These are phyloP conservation scores for Iberis amara DNA, from an alignment of 441 rosid species.

Conservation along the genomic window DNA sequence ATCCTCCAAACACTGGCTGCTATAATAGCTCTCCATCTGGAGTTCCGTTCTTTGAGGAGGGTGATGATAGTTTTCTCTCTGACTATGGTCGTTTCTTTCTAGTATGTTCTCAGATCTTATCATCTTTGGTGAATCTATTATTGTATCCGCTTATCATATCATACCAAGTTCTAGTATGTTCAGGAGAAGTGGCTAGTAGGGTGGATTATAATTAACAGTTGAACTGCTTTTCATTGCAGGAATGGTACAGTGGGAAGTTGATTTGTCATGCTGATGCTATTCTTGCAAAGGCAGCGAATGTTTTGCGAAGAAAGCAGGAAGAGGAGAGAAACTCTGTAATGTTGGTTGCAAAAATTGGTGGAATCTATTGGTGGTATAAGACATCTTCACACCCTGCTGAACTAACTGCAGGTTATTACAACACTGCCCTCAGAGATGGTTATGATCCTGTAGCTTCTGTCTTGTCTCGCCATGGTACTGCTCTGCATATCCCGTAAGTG, in stretches of 20 bases:
- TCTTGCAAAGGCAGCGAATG: slow-evolving; percentile 45
- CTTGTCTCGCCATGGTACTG: slow-evolving; percentile 63
- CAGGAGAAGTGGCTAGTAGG: slow-evolving; percentile 13
- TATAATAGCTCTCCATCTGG: slow-evolving; percentile 53
- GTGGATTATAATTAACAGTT: slow-evolving; percentile 6
- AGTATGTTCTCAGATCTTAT: slow-evolving; percentile 31
- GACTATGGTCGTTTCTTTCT: slow-evolving; percentile 68
- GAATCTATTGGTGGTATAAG: slow-evolving; percentile 78
- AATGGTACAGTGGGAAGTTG: slow-evolving; percentile 62
- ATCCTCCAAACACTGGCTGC: slow-evolving; percentile 53
- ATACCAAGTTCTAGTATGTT: slow-evolving; percentile 6
- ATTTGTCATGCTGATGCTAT: slow-evolving; percentile 64
- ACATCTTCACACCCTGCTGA: slow-evolving; percentile 67
- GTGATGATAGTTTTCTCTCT: slow-evolving; percentile 55
- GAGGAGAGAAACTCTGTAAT: slow-evolving; percentile 38
- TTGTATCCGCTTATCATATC: not conserved
- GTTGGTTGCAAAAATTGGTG: slow-evolving; percentile 54
- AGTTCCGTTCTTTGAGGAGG: slow-evolving; percentile 56
- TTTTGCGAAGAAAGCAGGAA: slow-evolving; percentile 37
- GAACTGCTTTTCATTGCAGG: slow-evolving; percentile 36
- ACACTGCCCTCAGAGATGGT: slow-evolving; percentile 59
- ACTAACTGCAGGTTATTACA: slow-evolving; percentile 73
- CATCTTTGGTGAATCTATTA: too few species aligned
- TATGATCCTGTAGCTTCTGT: slow-evolving; percentile 58
- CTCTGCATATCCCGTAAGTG: slow-evolving; percentile 54